Evolutionary conservation across 805 yeast species (phyloP), one percentile per base, ranked within the genome.

Genomic region (Metschnikowia bowlesiae): DNA sequence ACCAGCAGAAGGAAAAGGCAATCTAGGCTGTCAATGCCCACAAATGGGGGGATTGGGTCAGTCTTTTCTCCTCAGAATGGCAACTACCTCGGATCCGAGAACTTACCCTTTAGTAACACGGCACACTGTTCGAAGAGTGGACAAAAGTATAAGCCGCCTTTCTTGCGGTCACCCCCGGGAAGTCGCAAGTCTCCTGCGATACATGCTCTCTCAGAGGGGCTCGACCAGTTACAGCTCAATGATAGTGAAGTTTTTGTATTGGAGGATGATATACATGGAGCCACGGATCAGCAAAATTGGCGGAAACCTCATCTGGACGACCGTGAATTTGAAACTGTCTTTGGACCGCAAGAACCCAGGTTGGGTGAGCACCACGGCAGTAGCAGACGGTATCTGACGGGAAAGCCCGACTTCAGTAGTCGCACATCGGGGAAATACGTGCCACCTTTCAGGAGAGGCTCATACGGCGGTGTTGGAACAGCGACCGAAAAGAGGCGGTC

Each of bases 361-460:
- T 41, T 28, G 37, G 36, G 53, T 26, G 32, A 38, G 28, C 26
- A 29, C 29, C 30, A 31, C 7, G 28, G 39, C 48, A 44, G 29
- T 36, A 31, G 39, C 46, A 48, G 18, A 49, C 53, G 35, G 45
- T 44, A 39, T 38, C 44, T n/a, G 44, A 39, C 44, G 38, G 44
- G 39, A 45, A 44, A 46, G 40, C 40, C 49, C 16, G 45, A 34
- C 14, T 14, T 16, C 4, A 29, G 9, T 18, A 31, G 32, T 31
- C 45, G 39, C 36, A 34, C 32, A 2, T 43, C 58, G 3, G 87
- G 87, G 3, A 84, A 81, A 61, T 85, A 85, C 58, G 70, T 85
- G 37, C 91, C 91, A 18, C 90, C 90, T n/a, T 83, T 79, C 59
- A 69, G 84, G 55, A 74, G 90, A 62, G 78, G 80, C 0, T 78